Evolutionary conservation across 768 basidiomycete genomes (phyloP).

Genomic region (Lanmaoa pseudosensibilis): DNA sequence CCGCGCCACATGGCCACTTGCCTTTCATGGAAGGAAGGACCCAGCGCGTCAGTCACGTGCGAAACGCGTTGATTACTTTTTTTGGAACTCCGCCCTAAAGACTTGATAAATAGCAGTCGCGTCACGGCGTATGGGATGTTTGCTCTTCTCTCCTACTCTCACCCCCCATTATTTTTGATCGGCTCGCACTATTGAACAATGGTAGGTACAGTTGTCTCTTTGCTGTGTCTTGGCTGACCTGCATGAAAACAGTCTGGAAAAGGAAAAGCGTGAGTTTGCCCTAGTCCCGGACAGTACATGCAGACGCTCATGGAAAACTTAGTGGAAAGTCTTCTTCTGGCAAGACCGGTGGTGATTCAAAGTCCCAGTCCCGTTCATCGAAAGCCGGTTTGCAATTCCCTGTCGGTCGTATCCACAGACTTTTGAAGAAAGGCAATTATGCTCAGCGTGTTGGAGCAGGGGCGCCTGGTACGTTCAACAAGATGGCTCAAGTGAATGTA

Average conservation of each 20-base stretch:
- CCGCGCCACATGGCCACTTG: constrained; percentile 18
- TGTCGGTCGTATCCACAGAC: constrained; percentile 80
- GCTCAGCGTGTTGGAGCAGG: constrained; percentile 68
- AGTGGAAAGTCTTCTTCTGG: constrained; percentile 49
- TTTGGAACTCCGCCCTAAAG: constrained; percentile 34
- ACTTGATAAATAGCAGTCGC: constrained; percentile 34
- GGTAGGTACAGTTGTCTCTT: constrained; percentile 25
- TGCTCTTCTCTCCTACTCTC: constrained; percentile 12
- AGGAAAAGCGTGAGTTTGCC: constrained; percentile 48
- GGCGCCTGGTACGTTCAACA: constrained; percentile 53
- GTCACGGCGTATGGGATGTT: constrained; percentile 6
- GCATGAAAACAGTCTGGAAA: constrained; percentile 47
- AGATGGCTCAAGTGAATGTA: neutral
- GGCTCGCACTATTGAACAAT: constrained; percentile 24
- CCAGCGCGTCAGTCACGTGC: constrained; percentile 35
- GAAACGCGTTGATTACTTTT: constrained; percentile 33
- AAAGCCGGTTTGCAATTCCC: constrained; percentile 71
- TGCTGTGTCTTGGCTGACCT: constrained; percentile 7
- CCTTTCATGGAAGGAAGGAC: constrained; percentile 23
- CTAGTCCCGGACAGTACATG: neutral
- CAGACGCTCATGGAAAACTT: constrained; percentile 1
- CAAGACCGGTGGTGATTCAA: constrained; percentile 51
- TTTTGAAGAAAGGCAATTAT: constrained; percentile 73
- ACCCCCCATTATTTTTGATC: constrained; percentile 21
- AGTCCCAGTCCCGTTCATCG: constrained; percentile 66